Percentiles rank a stretch among this genome's conserved stretches.
Conservation (phyloP, 306 rosid genomes). For the Pachyrhizus erosus region DNA sequence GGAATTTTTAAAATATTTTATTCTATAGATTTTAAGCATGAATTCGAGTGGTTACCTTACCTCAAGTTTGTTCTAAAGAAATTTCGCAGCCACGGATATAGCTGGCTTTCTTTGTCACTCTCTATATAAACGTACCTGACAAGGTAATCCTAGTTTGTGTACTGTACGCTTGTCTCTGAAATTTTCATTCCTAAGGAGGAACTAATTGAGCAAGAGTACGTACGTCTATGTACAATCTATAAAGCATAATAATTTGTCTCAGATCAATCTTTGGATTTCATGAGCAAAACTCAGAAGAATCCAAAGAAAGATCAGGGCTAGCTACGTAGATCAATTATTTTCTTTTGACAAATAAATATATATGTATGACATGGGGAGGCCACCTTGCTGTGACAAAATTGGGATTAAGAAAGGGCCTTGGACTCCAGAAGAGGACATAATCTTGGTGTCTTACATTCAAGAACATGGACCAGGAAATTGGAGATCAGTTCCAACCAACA, state of each 20-base stretch:
- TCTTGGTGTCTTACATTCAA: conserved; percentile 91
- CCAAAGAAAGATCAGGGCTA: background rate
- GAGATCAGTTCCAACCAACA: conserved; percentile 89
- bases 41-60: background rate
- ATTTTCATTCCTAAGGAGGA: background rate
- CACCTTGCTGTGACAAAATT: conserved; percentile 85
- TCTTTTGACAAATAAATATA: background rate
- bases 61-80: background rate
- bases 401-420: conserved; percentile 97
- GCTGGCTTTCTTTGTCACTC: background rate
- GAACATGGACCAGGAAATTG: conserved; percentile 93
- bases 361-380: conserved; percentile 69
- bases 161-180: conserved; percentile 39
- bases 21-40: background rate
- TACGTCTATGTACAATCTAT: background rate
- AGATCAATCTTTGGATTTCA: background rate
- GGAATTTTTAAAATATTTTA: background rate
- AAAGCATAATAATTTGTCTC: background rate
- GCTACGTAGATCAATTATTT: background rate
- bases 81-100: background rate
- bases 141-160: conserved; percentile 40
- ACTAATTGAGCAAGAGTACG: background rate
- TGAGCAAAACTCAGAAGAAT: background rate
- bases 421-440: conserved; percentile 97
- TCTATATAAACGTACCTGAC: conserved; percentile 37